Evolutionary conservation across 257 asterid genomes (phyloP).

Genomic region (Fraxinus anomala): DNA sequence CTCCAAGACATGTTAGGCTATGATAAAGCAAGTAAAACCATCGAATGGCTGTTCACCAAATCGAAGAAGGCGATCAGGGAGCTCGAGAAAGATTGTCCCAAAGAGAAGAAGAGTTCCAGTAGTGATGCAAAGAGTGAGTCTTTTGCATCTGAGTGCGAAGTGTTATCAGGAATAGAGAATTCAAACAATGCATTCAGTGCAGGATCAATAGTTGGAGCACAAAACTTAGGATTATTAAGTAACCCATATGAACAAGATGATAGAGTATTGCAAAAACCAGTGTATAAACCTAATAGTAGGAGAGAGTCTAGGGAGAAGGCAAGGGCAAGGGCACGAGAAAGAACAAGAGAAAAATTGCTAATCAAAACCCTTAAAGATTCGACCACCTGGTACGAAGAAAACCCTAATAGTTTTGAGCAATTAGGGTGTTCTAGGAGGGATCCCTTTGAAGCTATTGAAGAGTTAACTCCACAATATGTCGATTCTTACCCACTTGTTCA

Average conservation of each 20-base stretch:
- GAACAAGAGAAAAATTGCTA: slow-evolving; percentile 58
- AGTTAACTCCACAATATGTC: slow-evolving; percentile 21
- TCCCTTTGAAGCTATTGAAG: slow-evolving; percentile 35
- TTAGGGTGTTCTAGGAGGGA: slow-evolving; percentile 27
- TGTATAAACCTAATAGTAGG: background rate
- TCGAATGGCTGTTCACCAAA: slow-evolving; percentile 70
- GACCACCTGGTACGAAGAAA: slow-evolving; percentile 10
- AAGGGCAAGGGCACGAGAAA: slow-evolving; percentile 53
- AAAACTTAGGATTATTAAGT: background rate
- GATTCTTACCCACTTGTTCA: slow-evolving; percentile 22
- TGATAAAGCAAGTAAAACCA: slow-evolving; percentile 78
- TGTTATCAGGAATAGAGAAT: slow-evolving; percentile 34
- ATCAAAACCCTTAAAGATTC: slow-evolving; percentile 20
- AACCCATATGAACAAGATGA: background rate
- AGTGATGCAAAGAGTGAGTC: slow-evolving; percentile 41
- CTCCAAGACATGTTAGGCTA: slow-evolving; percentile 73
- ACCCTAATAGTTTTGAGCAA: slow-evolving; percentile 34
- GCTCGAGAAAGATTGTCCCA: slow-evolving; percentile 32
- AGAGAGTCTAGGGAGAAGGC: slow-evolving; percentile 57
- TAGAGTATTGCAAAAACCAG: background rate
- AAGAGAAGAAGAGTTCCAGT: slow-evolving; percentile 14
- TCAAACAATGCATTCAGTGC: slow-evolving; percentile 13
- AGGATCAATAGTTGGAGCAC: background rate
- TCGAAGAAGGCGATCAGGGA: slow-evolving; percentile 64
- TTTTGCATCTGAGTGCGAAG: slow-evolving; percentile 51